These are phyloP conservation scores for Fraxinus pennsylvanica DNA, from an alignment of 257 asterid genomes.

Conservation along the genomic window DNA sequence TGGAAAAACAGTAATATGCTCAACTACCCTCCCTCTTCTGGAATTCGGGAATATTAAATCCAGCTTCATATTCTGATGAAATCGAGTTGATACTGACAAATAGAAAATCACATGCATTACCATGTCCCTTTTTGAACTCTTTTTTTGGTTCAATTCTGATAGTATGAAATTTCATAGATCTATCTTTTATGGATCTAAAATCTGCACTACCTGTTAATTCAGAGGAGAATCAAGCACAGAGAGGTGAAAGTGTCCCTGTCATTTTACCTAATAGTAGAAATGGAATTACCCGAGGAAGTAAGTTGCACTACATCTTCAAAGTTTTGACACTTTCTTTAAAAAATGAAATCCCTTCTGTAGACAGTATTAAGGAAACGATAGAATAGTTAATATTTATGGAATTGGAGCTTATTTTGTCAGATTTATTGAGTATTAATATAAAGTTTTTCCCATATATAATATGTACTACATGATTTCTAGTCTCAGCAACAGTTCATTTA, in stretches of 20 bases:
- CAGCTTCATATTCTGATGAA: conserved; percentile 13
- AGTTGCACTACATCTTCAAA: neutral
- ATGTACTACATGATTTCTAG: neutral
- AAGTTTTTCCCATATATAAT: neutral
- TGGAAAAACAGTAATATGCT: no score
- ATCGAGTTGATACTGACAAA: conserved; percentile 11
- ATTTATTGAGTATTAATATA: neutral
- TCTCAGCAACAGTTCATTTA: neutral
- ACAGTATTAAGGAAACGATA: neutral
- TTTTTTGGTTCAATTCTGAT: neutral
- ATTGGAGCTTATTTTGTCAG: neutral
- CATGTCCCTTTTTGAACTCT: neutral
- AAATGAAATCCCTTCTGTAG: neutral
- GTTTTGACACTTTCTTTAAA: neutral
- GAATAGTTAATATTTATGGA: neutral
- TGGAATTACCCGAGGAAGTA: neutral
- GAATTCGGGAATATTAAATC: neutral
- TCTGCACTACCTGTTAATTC: neutral
- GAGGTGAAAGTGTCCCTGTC: neutral
- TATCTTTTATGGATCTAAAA: neutral
- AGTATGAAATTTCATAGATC: neutral
- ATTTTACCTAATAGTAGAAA: neutral
- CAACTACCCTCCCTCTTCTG: conserved; percentile 5
- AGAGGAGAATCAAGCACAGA: neutral
- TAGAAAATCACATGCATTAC: neutral